Conservation (phyloP, 805 yeast genomes). For the Lachancea fermentati region DNA sequence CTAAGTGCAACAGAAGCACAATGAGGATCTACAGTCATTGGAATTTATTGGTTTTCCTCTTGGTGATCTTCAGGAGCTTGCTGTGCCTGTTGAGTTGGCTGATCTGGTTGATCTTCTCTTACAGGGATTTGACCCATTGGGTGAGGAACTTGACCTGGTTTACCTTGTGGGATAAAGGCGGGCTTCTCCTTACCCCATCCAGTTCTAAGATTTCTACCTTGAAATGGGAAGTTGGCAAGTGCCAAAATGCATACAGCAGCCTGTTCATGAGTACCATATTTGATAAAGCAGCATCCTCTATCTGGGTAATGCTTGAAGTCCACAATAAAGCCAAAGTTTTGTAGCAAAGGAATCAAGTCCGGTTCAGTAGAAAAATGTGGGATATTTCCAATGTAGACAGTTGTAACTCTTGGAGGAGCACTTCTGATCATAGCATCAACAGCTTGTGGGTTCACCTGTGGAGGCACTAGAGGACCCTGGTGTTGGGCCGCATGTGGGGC, state of each 20-base stretch:
- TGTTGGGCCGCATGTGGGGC: constrained; percentile 15
- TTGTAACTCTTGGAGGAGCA: constrained; percentile 61
- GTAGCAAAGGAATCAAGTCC: constrained; percentile 68
- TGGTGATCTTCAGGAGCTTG: constrained; percentile 10
- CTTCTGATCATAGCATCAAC: constrained; percentile 71
- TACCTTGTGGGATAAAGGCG: constrained; percentile 29
- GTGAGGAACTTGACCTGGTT: constrained; percentile 15
- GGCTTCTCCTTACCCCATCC: constrained; percentile 79
- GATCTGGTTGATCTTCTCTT: constrained; percentile 7
- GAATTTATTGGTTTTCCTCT: constrained; percentile 3
- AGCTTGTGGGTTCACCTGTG: constrained; percentile 44
- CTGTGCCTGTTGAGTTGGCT: constrained; percentile 1
- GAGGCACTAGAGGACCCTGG: constrained; percentile 25
- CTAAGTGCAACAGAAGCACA: too few relatives aligned
- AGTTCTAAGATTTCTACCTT: constrained; percentile 73
- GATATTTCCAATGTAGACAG: constrained; percentile 82
- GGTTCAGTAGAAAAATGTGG: constrained; percentile 70
- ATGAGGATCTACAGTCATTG: too few relatives aligned
- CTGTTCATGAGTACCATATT: constrained; percentile 78
- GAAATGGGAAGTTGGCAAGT: constrained; percentile 58
- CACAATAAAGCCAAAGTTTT: constrained; percentile 75
- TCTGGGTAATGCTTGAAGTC: constrained; percentile 78
- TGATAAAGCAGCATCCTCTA: constrained; percentile 81
- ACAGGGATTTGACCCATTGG: constrained; percentile 11
- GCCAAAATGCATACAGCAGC: constrained; percentile 87